Base-by-base conservation (phyloP, 768 basidiomycete species). In the Lactarius trivialis region DNA sequence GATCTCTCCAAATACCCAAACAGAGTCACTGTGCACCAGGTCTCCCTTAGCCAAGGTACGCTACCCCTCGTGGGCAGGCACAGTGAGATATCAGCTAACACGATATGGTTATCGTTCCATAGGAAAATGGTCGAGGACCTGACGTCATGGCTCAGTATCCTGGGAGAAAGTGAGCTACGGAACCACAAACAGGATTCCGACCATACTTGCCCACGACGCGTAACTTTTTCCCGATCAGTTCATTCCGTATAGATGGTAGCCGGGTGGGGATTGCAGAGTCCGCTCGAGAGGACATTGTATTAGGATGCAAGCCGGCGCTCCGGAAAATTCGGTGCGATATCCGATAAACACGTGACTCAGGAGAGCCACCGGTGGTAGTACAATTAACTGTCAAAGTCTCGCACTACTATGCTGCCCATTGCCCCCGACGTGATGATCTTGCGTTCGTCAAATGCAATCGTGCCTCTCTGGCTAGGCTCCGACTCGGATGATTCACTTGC, bases 381-480 rank as follows among this genome's bases (percentile, higher is more conserved):
- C 12, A 33, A 32, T 76, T 71, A 86, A 52, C 85, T 73, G 72
- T 86, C 85, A 67, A 86, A 85, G 68, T 82, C 76, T 61, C 82
- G 77, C 52, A 83, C 75, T 34, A 79, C 72, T 30, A 84, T 74
- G 15, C 24, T 39, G 50, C 76, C 77, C 21, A 63, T 56, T 9
- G 64, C 63, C 24, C 72, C 70, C 33, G 75, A 72, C 24, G 73
- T 86, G 64, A 90, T 79, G 58, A 91, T 88, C 68, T 84, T 76
- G 69, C 87, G 80, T 63, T 91, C 89, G 68, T 91, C 89, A 70
- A 91, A 91, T 28, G 78, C 79, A 49, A 90, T 78, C 5, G 78
- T 78, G 7, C 83, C 80, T 61, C 56, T 57, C 52, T 21, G 49
- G 0, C 56, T 4, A 15, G 52, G 21, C 58, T 36, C 36, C 36